Conservation (phyloP, 257 asterid genomes). For the Fraxinus cuspidata region DNA sequence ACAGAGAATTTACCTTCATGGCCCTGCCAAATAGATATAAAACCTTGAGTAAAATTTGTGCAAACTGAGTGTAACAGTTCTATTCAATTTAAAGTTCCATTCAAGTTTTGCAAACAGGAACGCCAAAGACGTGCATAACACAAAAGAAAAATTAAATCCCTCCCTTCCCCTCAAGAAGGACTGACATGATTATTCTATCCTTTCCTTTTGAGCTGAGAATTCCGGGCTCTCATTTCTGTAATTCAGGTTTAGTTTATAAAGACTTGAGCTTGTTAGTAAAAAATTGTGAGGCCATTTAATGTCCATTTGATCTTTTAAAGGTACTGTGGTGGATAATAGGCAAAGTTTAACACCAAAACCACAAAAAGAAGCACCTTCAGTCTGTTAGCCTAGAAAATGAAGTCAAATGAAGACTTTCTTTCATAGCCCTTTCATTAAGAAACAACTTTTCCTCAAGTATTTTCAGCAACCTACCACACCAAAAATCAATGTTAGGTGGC, state of each 20-base stretch:
- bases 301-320: not conserved
- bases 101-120: not conserved
- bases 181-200: not conserved
- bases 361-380: not conserved
- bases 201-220: conserved; percentile 13
- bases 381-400: not conserved
- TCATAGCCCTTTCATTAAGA: not conserved
- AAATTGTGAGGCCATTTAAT: not conserved
- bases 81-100: not conserved
- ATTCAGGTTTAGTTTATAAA: not conserved
- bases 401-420: not conserved
- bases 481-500: not conserved
- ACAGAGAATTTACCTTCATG: conserved; percentile 96
- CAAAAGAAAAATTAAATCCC: conserved; percentile 5
- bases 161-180: conserved; percentile 4
- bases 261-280: conserved; percentile 2
- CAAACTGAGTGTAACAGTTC: not conserved
- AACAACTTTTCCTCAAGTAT: not conserved
- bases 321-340: not conserved
- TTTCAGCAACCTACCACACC: not conserved
- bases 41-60: conserved; percentile 5
- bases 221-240: not conserved
- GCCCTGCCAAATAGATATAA: conserved; percentile 62
- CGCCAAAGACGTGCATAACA: not conserved
- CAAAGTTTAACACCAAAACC: not conserved